These are phyloP conservation scores for Mycena epipterygia DNA, from an alignment of 768 basidiomycete species.

Conservation along the genomic window DNA sequence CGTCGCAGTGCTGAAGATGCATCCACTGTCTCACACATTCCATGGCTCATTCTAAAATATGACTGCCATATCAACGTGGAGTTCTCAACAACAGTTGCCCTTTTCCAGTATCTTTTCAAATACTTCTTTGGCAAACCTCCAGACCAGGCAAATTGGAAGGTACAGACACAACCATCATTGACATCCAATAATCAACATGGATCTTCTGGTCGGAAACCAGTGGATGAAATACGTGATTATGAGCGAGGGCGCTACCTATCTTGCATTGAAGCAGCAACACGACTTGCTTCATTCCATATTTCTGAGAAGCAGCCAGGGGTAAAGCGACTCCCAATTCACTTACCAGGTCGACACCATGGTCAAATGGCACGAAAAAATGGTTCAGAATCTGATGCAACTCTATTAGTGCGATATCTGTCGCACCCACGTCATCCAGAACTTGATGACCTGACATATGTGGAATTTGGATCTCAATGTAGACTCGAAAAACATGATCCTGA, in stretches of 20 bases:
- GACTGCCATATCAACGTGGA: conserved; percentile 5
- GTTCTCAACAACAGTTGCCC: neutral
- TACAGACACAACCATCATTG: neutral
- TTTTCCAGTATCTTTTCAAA: conserved; percentile 4
- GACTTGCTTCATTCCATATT: neutral
- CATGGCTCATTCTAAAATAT: neutral
- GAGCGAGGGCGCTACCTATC: conserved; percentile 1
- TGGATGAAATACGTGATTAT: neutral
- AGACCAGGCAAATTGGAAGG: neutral
- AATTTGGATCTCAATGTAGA: neutral
- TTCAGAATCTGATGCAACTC: neutral
- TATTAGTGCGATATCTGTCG: neutral
- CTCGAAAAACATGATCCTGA: neutral
- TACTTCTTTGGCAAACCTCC: neutral
- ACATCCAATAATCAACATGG: neutral
- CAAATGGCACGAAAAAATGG: no score
- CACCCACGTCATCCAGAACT: neutral
- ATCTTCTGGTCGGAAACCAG: neutral
- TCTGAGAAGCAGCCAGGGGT: no score
- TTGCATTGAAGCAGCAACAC: neutral
- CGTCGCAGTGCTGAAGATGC: neutral
- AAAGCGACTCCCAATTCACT: no score
- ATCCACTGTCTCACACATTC: neutral
- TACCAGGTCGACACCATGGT: no score
- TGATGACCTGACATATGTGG: neutral